Conservation (phyloP, 2,329 filamentous ascomycete genomes). For the Cladobotryum mycophilum region DNA sequence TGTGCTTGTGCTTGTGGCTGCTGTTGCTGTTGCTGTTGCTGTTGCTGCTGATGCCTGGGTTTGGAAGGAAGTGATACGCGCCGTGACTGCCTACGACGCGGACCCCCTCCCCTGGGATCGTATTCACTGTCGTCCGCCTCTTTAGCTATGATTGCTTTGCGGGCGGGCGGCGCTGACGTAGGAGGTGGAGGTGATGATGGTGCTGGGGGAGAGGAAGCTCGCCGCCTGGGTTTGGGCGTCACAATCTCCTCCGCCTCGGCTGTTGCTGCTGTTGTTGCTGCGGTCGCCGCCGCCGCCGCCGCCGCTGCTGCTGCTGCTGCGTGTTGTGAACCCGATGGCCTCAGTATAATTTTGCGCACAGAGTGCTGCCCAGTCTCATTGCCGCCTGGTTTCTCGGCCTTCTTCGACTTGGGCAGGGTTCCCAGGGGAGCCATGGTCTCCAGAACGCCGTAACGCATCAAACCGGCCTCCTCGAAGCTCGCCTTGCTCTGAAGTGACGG, state of each 20-base stretch:
- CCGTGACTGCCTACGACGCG: constrained; percentile 28
- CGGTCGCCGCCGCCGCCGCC: constrained; percentile 17
- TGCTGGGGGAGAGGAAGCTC: constrained; percentile 8
- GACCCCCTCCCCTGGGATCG: constrained; percentile 31
- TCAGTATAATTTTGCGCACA: constrained; percentile 42
- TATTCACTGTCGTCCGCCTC: constrained; percentile 39
- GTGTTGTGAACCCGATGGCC: constrained; percentile 27
- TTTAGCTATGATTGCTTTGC: constrained; percentile 17
- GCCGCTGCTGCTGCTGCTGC: constrained; percentile 17
- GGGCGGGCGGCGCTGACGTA: constrained; percentile 14
- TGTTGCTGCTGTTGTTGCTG: constrained; percentile 17
- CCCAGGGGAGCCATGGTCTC: constrained; percentile 81
- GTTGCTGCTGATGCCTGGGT: constrained; percentile 18
- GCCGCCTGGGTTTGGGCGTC: constrained; percentile 2
- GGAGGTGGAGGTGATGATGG: constrained; percentile 15
- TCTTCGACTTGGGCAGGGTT: constrained; percentile 52
- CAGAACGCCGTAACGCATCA: constrained; percentile 68
- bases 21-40: constrained; percentile 14
- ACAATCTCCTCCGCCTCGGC: constrained; percentile 16
- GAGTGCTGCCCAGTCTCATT: constrained; percentile 17
- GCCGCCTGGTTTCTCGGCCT: constrained; percentile 30
- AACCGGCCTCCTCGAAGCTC: constrained; percentile 72
- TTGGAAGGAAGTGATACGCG: constrained; percentile 27
- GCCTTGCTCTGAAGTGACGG: constrained; percentile 54
- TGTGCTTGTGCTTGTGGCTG: too few species aligned